A percentile compares a stretch with the other conserved stretches of the same genome.
Evolutionary conservation across 2,329 filamentous ascomycete genomes (phyloP).

Genomic region (Talaromyces sp.): DNA sequence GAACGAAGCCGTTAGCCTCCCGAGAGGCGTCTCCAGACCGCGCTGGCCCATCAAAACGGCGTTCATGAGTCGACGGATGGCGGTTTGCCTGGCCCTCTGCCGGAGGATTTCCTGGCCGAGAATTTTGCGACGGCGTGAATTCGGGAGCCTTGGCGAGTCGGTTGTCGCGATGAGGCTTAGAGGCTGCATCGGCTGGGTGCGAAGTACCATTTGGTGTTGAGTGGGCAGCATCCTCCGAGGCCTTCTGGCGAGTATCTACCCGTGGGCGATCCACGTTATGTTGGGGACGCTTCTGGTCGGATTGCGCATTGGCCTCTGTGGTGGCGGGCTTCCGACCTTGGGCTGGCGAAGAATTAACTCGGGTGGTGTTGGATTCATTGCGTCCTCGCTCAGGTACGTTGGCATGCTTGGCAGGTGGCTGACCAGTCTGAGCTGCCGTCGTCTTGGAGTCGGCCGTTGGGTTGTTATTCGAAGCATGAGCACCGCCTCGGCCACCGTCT

Average conservation of each 20-base stretch:
- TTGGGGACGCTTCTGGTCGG: slow-evolving; percentile 28
- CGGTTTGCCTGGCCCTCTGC: slow-evolving; percentile 30
- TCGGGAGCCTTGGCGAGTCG: slow-evolving; percentile 32
- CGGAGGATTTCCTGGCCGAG: slow-evolving; percentile 22
- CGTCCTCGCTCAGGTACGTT: slow-evolving; percentile 27
- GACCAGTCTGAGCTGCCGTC: slow-evolving; percentile 21
- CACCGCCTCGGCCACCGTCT: slow-evolving; percentile 41
- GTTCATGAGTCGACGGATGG: slow-evolving; percentile 23
- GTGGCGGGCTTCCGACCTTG: slow-evolving; percentile 31
- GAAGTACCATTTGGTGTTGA: slow-evolving; percentile 21
- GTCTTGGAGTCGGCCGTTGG: slow-evolving; percentile 25
- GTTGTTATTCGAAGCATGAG: slow-evolving; percentile 27
- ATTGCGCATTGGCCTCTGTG: slow-evolving; percentile 21
- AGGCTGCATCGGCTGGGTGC: slow-evolving; percentile 21
- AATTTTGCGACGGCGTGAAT: slow-evolving; percentile 16
- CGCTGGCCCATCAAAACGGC: slow-evolving; percentile 32
- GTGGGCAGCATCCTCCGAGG: slow-evolving; percentile 23
- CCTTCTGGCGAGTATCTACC: slow-evolving; percentile 21
- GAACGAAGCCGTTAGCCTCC: slow-evolving; percentile 20
- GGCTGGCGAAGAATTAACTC: slow-evolving; percentile 36
- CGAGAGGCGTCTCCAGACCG: slow-evolving; percentile 31
- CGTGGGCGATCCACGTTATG: slow-evolving; percentile 26
- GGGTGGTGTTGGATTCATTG: slow-evolving; percentile 28
- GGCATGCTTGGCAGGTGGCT: slow-evolving; percentile 24
- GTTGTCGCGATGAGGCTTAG: slow-evolving; percentile 27